Evolutionary conservation across 2,329 filamentous ascomycete genomes (phyloP), one percentile per base, ranked within the genome.

Genomic region (Aspergillus felis): DNA sequence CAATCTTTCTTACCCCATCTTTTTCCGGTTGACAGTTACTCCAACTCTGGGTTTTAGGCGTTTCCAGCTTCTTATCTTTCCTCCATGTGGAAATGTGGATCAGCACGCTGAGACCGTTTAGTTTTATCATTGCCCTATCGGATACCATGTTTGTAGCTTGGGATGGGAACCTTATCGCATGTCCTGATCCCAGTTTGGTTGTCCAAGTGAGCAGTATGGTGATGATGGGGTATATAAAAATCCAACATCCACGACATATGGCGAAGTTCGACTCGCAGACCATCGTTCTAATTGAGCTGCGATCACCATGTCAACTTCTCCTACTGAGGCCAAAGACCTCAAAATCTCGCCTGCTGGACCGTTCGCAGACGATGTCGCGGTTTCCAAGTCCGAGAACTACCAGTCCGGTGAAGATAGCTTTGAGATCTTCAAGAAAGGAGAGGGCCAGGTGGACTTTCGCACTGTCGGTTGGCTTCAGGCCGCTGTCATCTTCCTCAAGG

Each of bases 391-490:
- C n/a, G 62, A 68, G 3, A 65, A 69, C 1, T 62, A 68, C 51
- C 69, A 67, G 29, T 14, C 25, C 12, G 55, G 38, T 20, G 44
- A 56, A 50, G 65, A 68, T 50, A 54, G 56, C 47, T 60, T 67
- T 53, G 81, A 84, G 61, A 76, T 84, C 38, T 84, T 83, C 73
- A 77, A 79, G 59, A 76, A 71, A 58, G 73, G 71, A 1, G 74
- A 76, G 38, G 78, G 76, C 42, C 76, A 77, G 22, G 80, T 83
- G 47, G 74, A 84, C 51, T 84, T 84, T 60, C 74, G 81, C 22
- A 82, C 80, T 1, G 81, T 84, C 17, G 74, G 75, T 56, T 84
- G 82, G 81, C 74, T 77, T 17, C 75, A 78, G 22, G 79, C 81
- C 2, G 71, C 79, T 3, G 73, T 82, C 25, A 82, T 84, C 60